Base-by-base conservation (phyloP, 192 early-diverging fungal genomes). In the Helicostylum pulchrum region DNA sequence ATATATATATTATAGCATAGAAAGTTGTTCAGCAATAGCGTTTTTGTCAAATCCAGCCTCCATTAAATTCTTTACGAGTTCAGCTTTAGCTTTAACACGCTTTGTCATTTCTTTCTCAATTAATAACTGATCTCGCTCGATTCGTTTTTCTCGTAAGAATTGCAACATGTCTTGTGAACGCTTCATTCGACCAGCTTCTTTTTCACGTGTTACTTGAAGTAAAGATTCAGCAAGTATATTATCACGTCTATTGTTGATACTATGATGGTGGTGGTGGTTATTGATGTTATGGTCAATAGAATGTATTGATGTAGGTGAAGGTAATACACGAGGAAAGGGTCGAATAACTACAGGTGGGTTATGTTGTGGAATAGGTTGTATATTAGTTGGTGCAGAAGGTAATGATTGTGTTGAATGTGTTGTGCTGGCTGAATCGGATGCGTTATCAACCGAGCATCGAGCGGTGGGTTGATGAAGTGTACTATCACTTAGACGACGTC, bases 131-230 rank as follows among this genome's bases (percentile, higher is more conserved):
- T 70, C 68, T 48, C 68, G 30, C 36, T 70, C 68, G 7, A 58
- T 26, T 36, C 68, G 42, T 32, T 70, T 70, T 49, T 70, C 68
- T 21, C 68, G 42, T 39, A 70, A 43, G 48, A 70, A 70, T 30
- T 70, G 52, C 31, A 70, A 36, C 68, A 70, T 70, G 20, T 70
- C 68, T 43, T 70, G 68, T 7, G 68, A 70, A 2, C 68, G 68
- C 30, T 70, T 70, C 68, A 70, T 70, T 30, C 68, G 19, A 9
- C 68, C 68, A 0, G 61, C 68, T 58, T 70, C 68, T 58, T 70
- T 70, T 57, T 70, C 68, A 17, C 68, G 68, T 30, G 68, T 57
- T 17, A 70, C 61, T 56, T 70, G 53, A 17, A 70, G 10, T 34
- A 70, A 53, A 1, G 68, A 70, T 15, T 70, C 68, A 3, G 68